phyloP scores from a whole-genome alignment of 1,139 yeast species.

The Kodamaea arcana region DNA sequence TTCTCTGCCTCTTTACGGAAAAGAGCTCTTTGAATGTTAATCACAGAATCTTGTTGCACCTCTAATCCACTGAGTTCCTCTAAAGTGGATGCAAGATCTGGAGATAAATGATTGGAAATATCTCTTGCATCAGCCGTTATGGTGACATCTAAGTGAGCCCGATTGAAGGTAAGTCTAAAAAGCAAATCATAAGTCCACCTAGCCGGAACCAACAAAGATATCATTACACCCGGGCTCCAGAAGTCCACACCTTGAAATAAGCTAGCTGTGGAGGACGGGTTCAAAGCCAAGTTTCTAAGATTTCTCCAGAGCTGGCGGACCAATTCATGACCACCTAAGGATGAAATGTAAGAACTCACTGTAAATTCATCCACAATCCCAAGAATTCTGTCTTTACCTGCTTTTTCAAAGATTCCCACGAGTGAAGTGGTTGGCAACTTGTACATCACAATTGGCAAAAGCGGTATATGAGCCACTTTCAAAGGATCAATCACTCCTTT shows the following conservation, averaged over 20 bases:
- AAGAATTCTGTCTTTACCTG: constrained; percentile 9
- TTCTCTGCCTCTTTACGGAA: constrained; percentile 1
- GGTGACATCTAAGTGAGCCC: constrained; percentile 37
- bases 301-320: constrained; percentile 17
- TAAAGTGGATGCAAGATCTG: constrained; percentile 21
- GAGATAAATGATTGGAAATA: constrained; percentile 31
- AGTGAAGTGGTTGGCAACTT: constrained; percentile 38
- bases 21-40: not conserved
- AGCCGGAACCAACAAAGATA: constrained; percentile 33
- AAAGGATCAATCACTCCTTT: constrained; percentile 37
- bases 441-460: constrained; percentile 38
- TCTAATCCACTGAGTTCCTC: constrained; percentile 18
- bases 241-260: constrained; percentile 21
- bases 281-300: constrained; percentile 1
- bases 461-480: constrained; percentile 38
- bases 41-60: not conserved
- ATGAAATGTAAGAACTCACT: constrained; percentile 35
- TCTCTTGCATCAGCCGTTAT: constrained; percentile 31
- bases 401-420: constrained; percentile 12
- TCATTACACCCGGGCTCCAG: constrained; percentile 29
- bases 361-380: constrained; percentile 32
- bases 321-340: constrained; percentile 37
- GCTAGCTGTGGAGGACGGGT: not conserved
- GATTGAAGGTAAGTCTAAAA: constrained; percentile 41
- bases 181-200: constrained; percentile 37